These are phyloP conservation scores for Myriosclerotinia curreyana DNA, from an alignment of 2,329 filamentous ascomycete species.

Conservation along the genomic window DNA sequence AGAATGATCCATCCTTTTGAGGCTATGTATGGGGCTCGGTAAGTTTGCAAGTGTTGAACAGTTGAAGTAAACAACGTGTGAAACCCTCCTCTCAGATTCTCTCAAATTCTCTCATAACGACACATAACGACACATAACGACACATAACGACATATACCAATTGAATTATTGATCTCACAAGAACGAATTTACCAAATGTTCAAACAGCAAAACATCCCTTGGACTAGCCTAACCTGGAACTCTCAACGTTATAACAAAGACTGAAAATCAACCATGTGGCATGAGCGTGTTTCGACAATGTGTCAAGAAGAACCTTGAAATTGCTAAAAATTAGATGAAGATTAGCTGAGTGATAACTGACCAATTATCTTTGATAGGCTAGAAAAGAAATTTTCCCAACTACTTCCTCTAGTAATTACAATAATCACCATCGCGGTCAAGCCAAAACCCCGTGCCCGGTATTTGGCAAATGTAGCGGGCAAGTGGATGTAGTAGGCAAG, in stretches of 20 bases:
- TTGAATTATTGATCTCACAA: neutral
- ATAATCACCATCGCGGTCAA: neutral
- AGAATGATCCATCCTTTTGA: no score
- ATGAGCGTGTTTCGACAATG: constrained; percentile 3
- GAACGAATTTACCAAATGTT: neutral
- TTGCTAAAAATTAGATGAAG: neutral
- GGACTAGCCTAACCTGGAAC: neutral
- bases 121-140: no score
- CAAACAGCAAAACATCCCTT: neutral
- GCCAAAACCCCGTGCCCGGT: neutral
- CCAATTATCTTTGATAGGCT: neutral
- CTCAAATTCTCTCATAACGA: neutral
- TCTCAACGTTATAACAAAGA: constrained; percentile 7
- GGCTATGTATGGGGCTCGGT: no score
- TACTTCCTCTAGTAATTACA: neutral
- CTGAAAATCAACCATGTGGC: constrained; percentile 12
- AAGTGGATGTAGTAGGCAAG: no score
- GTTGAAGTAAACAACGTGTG: neutral
- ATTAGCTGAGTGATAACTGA: neutral
- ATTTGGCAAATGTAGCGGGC: constrained; percentile 1
- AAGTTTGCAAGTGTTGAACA: no score
- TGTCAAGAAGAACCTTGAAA: neutral
- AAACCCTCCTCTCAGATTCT: neutral
- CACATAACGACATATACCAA: neutral
- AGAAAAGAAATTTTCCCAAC: neutral